Conservation (phyloP, 257 asterid genomes). For the Jaltomata sinuosa region DNA sequence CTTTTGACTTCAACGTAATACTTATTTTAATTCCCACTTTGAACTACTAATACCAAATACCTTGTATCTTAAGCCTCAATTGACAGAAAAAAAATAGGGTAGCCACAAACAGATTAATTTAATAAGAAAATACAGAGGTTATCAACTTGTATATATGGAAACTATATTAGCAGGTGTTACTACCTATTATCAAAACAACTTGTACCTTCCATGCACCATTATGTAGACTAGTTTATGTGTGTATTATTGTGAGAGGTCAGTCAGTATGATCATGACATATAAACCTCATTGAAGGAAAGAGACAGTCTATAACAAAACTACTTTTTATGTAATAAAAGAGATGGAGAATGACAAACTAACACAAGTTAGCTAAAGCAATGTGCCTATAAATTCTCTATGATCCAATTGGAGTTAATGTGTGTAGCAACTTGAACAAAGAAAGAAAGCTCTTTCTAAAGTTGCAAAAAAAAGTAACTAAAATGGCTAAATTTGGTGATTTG, state of each 20-base stretch:
- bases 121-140: too few relatives aligned
- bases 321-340: neutral
- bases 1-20: too few relatives aligned
- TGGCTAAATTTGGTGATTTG: slow-evolving; percentile 10
- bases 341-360: neutral
- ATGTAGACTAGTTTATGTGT: neutral
- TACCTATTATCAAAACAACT: too few relatives aligned
- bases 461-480: neutral
- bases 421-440: neutral
- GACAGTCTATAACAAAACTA: neutral
- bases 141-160: too few relatives aligned
- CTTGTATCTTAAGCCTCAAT: too few relatives aligned
- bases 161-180: too few relatives aligned
- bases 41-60: too few relatives aligned
- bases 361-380: neutral
- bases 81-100: too few relatives aligned
- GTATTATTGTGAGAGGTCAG: neutral
- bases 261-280: neutral
- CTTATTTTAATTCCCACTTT: too few relatives aligned
- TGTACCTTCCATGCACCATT: too few relatives aligned
- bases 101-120: too few relatives aligned
- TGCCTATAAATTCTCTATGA: neutral
- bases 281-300: neutral
- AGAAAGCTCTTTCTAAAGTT: neutral
- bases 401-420: neutral